Evolutionary conservation across 1,284 basidiomycete species (phyloP), one percentile per base, ranked within the genome.

Genomic region (Leccinum huronense): DNA sequence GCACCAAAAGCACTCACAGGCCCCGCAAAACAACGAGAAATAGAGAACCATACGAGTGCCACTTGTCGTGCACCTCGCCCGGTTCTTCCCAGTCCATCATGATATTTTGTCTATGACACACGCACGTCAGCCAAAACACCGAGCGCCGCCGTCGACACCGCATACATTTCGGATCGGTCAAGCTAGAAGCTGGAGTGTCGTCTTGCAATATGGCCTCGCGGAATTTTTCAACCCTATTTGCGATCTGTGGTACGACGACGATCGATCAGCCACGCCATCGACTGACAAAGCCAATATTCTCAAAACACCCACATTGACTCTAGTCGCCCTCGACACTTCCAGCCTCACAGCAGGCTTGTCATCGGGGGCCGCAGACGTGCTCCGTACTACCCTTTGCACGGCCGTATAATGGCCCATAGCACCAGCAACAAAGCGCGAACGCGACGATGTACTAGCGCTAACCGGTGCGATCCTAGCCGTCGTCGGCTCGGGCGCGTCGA

Each of bases 101-200:
- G 19, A 74, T 63, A 13, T 1, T 14, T 42, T 31, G 63, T 74
- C 71, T 72, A 55, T 33, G n/a, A n/a, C n/a, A n/a, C 23, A 4
- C 1, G 23, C 33, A 3, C 30, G 10, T 51, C 54, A 6, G 59
- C n/a, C 73, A 45, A 73, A 54, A 57, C 9, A n/a, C 40, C 14
- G n/a, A 19, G 11, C 5, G 23, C n/a, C 42, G n/a, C 11, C 11
- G 38, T 7, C 36, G 10, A n/a, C 3, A 48, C 5, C 5, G 58
- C 59, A 4, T 56, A 71, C 72, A 72, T 60, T 65, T 58, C 1
- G 74, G 72, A 30, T 67, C 27, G 1, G 58, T 66, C 57, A 67
- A 36, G 72, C 73, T 60, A 74, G 51, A 23, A 66, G 14, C 33
- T 76, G 65, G 8, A 74, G 73, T 10, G 72, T 72, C 67, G 9